phyloP scores from a whole-genome alignment of 179 eudicot species.

The Nepenthes alata region DNA sequence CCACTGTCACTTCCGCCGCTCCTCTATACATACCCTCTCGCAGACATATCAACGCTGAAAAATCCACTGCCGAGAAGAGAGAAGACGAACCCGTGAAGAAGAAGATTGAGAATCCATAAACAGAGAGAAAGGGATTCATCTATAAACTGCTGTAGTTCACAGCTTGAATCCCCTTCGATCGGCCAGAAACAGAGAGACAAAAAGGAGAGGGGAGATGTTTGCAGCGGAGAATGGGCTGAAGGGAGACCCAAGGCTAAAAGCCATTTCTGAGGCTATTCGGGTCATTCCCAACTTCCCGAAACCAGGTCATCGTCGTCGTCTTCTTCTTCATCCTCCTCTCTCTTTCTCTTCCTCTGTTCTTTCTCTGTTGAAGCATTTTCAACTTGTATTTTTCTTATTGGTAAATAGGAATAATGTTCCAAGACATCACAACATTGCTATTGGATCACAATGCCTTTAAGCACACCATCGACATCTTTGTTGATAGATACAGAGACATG shows the following conservation, averaged over 20 bases:
- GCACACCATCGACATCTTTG: slow-evolving; percentile 69
- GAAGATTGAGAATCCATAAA: no score
- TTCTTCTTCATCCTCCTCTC: neutral
- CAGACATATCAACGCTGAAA: neutral
- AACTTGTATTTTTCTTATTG: neutral
- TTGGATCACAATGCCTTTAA: slow-evolving; percentile 59
- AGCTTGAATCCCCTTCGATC: no score
- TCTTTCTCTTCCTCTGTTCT: neutral
- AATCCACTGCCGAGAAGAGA: neutral
- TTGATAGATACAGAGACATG: slow-evolving; percentile 67
- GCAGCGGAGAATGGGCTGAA: slow-evolving; percentile 77
- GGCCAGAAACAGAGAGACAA: slow-evolving; percentile 11
- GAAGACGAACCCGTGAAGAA: neutral
- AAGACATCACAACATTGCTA: slow-evolving; percentile 73
- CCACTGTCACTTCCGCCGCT: no score
- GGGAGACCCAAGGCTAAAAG: slow-evolving; percentile 82
- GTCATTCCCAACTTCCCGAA: slow-evolving; percentile 79
- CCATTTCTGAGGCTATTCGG: slow-evolving; percentile 69
- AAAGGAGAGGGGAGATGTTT: slow-evolving; percentile 35
- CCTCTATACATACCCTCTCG: neutral
- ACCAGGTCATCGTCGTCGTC: slow-evolving; percentile 24
- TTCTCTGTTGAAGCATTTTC: neutral
- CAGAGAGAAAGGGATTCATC: no score
- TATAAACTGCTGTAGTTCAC: neutral
- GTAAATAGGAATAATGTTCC: slow-evolving; percentile 69